Evolutionary conservation across 768 basidiomycete genomes (phyloP).

Genomic region (Boletus tylopilopsis): DNA sequence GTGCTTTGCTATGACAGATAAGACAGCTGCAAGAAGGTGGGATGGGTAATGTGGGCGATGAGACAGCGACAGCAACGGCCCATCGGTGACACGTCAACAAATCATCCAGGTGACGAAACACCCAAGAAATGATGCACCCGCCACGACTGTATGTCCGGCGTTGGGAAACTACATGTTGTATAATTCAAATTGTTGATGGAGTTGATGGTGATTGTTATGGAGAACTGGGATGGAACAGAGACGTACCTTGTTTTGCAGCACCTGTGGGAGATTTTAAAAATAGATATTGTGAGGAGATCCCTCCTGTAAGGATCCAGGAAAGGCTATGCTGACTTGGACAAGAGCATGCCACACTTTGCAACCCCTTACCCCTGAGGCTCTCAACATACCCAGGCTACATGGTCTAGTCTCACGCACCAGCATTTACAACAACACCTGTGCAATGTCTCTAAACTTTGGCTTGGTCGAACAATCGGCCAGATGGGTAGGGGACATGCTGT

Average conservation of each 20-base stretch:
- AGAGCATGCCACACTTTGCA: slow-evolving; percentile 79
- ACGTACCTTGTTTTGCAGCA: slow-evolving; percentile 23
- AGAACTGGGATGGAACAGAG: background rate
- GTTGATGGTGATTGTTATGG: too few species aligned
- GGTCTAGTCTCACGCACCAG: slow-evolving; percentile 85
- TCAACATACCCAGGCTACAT: slow-evolving; percentile 68
- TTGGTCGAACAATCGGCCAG: slow-evolving; percentile 61
- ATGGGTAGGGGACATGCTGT: slow-evolving; percentile 73
- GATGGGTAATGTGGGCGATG: slow-evolving; percentile 32
- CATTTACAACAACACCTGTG: slow-evolving; percentile 74
- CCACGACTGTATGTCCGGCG: slow-evolving; percentile 25
- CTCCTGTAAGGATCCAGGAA: too few species aligned
- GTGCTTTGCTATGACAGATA: slow-evolving; percentile 42
- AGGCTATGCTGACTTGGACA: too few species aligned
- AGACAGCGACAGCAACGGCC: slow-evolving; percentile 20
- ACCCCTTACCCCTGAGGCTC: slow-evolving; percentile 91
- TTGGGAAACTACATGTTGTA: slow-evolving; percentile 18
- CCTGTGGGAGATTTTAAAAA: slow-evolving; percentile 7
- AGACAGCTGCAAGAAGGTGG: slow-evolving; percentile 42
- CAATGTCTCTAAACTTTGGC: slow-evolving; percentile 54
- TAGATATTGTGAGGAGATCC: background rate
- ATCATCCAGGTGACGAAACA: too few species aligned
- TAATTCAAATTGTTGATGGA: slow-evolving; percentile 40
- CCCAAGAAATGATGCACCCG: slow-evolving; percentile 8
- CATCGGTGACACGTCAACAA: too few species aligned